Evolutionary conservation across 305 asterid species (phyloP), one percentile per base, ranked within the genome.

Genomic region (Fraxinus paxiana): DNA sequence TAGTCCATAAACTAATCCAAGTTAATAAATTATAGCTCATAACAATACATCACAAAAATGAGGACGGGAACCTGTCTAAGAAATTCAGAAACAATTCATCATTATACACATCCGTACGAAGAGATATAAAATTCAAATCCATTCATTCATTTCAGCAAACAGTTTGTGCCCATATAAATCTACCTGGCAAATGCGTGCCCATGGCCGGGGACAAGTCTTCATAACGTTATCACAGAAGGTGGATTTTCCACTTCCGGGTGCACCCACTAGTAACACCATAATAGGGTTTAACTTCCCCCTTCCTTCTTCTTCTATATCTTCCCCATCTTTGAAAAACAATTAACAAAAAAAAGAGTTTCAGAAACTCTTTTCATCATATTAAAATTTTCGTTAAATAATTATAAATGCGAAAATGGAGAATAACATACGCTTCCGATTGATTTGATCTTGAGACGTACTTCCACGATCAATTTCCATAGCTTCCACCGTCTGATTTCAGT

Each of bases 181-280:
- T 79, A 95, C 99, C 97, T 96, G 99, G 88, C 98, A 96, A 79
- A 94, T 84, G 71, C 99, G 99, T 63, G 83, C 87, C 99, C 99
- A 96, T 4, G 90, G 89, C 43, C 93, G 96, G 46, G 82, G 34
- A 77, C 97, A 85, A 76, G 69, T 70, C 80, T 79, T 87, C 87
- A 90, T 87, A 81, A 94, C 92, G 78, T 82, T 85, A n/a, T 94
- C 98, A 82, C 95, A 92, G 75, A 96, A 94, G 10, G 98, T 92
- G 54, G 99, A 94, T 76, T 96, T 96, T 10, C 99, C 99, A 79
- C 99, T 96, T 71, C 98, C 99, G 5, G 99, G 99, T 34, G 93
- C 87, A 75, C 99, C 99, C 77, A 96, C 82, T 83, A 96, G 82
- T 28, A 96, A 20, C 81, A 92, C 86, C 80, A 87, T 76, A 37